Evolutionary conservation across 1,284 basidiomycete genomes (phyloP).

Genomic region (Chiua sp.): DNA sequence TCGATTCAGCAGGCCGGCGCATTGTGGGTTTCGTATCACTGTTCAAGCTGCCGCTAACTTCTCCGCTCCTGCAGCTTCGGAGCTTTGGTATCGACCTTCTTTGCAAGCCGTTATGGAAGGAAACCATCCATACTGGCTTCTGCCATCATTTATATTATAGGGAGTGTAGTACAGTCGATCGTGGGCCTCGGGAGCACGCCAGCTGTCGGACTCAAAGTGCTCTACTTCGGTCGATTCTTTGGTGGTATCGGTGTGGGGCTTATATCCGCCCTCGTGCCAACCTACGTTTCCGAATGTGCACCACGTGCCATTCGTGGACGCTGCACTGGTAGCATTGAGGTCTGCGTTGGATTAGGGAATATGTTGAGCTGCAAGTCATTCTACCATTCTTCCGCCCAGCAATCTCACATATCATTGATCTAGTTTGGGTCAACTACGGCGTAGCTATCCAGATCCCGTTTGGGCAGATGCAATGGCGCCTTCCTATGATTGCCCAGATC

Average conservation of each 20-base stretch:
- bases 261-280: constrained; percentile 59
- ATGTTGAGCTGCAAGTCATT: constrained; percentile 52
- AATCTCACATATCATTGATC: constrained; percentile 10
- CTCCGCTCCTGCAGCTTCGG: constrained; percentile 43
- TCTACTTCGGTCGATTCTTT: constrained; percentile 55
- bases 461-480: constrained; percentile 55
- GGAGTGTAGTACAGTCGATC: constrained; percentile 56
- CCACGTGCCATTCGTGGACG: constrained; percentile 61
- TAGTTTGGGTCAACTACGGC: constrained; percentile 58
- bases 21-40: constrained; percentile 50
- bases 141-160: constrained; percentile 58
- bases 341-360: constrained; percentile 55
- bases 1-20: constrained; percentile 61
- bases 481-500: constrained; percentile 59
- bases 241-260: constrained; percentile 55
- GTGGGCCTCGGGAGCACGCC: constrained; percentile 48
- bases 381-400: not conserved
- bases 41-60: not conserved
- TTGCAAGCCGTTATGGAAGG: constrained; percentile 50
- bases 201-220: constrained; percentile 42
- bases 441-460: constrained; percentile 41
- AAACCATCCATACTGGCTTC: constrained; percentile 55
- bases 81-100: constrained; percentile 47
- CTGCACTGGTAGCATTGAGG: constrained; percentile 62
- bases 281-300: constrained; percentile 63